Percentiles rank a stretch among this genome's conserved stretches.
Conservation (phyloP, 2,329 filamentous ascomycete genomes). For the Pseudogymnoascus sp. region DNA sequence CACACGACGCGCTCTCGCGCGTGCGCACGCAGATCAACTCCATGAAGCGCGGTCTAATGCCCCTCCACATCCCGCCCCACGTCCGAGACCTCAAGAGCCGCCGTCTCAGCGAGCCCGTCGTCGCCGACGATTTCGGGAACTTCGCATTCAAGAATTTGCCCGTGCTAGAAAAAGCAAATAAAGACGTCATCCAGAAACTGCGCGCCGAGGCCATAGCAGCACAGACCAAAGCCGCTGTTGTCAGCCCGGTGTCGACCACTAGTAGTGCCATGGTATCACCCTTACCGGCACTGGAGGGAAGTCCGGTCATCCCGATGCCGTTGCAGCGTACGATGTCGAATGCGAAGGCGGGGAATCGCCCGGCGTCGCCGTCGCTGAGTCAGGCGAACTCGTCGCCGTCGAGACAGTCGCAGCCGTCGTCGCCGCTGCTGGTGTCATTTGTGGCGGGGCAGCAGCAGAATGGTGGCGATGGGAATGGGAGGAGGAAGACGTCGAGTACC, state of each 20-base stretch:
- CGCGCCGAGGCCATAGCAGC: slow-evolving; percentile 77
- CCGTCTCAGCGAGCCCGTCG: slow-evolving; percentile 81
- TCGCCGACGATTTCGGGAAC: slow-evolving; percentile 85
- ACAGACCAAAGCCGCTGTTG: slow-evolving; percentile 40
- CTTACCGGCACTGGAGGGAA: slow-evolving; percentile 68
- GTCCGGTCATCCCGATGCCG: slow-evolving; percentile 70
- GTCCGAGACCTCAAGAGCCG: slow-evolving; percentile 84
- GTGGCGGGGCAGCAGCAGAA: slow-evolving; percentile 57
- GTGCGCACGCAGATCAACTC: slow-evolving; percentile 73
- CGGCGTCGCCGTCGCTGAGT: slow-evolving; percentile 77
- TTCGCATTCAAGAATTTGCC: slow-evolving; percentile 97
- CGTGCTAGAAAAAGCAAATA: slow-evolving; percentile 95
- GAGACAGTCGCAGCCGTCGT: slow-evolving; percentile 74
- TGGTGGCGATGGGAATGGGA: slow-evolving; percentile 51
- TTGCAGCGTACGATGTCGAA: slow-evolving; percentile 76
- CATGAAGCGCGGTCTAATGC: slow-evolving; percentile 86
- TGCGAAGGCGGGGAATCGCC: slow-evolving; percentile 67
- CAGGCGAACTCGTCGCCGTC: slow-evolving; percentile 82
- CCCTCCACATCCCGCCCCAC: slow-evolving; percentile 90
- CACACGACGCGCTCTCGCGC: slow-evolving; percentile 86
- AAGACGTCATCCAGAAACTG: slow-evolving; percentile 95
- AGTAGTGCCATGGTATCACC: slow-evolving; percentile 41
- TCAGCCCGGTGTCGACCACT: slow-evolving; percentile 18
- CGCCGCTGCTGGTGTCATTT: slow-evolving; percentile 92
- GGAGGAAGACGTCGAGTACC: slow-evolving; percentile 86